Evolutionary conservation across 306 rosid species (phyloP), one percentile per base, ranked within the genome.

Genomic region (Vigna radiata): DNA sequence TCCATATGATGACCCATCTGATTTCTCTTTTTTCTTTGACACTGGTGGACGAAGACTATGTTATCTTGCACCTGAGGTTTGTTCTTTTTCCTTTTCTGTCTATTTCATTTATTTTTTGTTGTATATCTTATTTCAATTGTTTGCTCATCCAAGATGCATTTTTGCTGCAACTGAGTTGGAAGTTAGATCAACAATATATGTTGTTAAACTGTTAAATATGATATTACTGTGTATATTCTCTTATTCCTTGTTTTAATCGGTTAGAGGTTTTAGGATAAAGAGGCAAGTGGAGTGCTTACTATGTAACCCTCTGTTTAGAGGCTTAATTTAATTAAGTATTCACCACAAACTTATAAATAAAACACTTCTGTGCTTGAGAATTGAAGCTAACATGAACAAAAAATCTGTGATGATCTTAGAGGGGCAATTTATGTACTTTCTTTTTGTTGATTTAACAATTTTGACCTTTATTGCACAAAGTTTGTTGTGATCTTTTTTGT

Each of bases 31-130:
- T 79, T 95, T 90, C 96, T 95, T 88, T 82, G 99, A 95, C 73
- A 89, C 97, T 6, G 97, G 99, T 78, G 97, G 98, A 82, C 91
- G 99, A 83, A 88, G 99, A 84, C 97, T 95, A 44, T 92, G 97
- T 84, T 95, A 92, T 89, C 92, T 92, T 58, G 99, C 99, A 5
- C 99, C 99, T 0, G 97, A 95, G 96, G 98, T 91, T 17, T 41
- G 70, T 70, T 78, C 73, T 55, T 39, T 25, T 61, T 37, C 64
- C 59, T 52, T 81, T 75, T 44, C 68, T 68, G 53, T 29, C 62
- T 66, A 6, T 36, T 81, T 81, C 49, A 46, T 56, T 84, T 68
- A 29, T 50, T 81, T 39, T 29, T 31, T 54, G 17, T 27, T 7
- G 19, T 77, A 61, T 41, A 10, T 59, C 39, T 19, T 70, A 31